Base-by-base conservation (phyloP, 306 rosid genomes). In the Coriaria nepalensis region DNA sequence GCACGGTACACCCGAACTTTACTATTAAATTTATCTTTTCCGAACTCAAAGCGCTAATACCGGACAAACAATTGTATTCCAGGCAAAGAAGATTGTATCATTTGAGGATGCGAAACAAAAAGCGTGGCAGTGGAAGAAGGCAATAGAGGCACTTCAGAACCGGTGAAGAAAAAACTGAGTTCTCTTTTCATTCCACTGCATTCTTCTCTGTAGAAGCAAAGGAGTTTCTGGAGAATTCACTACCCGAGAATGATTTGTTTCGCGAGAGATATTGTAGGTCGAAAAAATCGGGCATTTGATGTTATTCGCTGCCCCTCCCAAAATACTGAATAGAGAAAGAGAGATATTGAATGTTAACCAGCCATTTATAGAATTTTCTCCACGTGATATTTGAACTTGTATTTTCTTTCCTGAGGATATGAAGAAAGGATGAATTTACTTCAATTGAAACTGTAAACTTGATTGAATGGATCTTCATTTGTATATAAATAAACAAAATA, bases 81-180 rank as follows among this genome's bases (percentile, higher is more conserved):
- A 92, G 96, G 93, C 98, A 5, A 92, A 92, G 57, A 92, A 92
- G 81, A 80, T 92, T 43, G 47, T 80, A 60, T 72, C 85, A 5
- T 92, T 86, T 15, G 96, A 92, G 76, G 98, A 92, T 51, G 70
- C 93, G 12, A 92, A 92, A 64, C 98, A 86, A 70, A 78, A 94
- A 70, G 94, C 96, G 4, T 72, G 72, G 72, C 93, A 79, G 48
- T 92, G 96, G 98, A 92, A 92, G 78, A 92, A 86, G 76, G 93
- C 96, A 8, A 92, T 92, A 5, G 98, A 92, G 71, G 98, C 74
- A 56, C 96, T 92, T 77, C 96, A 92, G 66, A 92, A 82, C 65
- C 74, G 82, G 80, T 92, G 92, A 86, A 55, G 65, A 56, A 37
- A 40, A 37, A 64, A 52, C 35, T 6, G 47, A 62, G 55, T 73